Base-by-base conservation (phyloP, 768 basidiomycete species). In the Tulasnella sp. region DNA sequence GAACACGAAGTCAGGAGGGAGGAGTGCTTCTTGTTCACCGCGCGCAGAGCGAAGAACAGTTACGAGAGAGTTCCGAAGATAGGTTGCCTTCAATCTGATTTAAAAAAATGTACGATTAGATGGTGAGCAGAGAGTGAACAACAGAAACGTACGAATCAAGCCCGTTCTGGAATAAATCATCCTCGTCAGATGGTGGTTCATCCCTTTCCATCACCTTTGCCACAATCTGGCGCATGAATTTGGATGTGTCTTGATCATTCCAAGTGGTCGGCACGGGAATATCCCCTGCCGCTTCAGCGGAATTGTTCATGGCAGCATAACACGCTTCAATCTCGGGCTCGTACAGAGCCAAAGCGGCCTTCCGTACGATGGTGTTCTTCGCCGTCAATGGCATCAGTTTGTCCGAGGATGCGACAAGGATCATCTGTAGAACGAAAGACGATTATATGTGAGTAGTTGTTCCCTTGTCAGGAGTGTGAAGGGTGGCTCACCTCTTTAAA, bases 51-150 rank as follows among this genome's bases (percentile, higher is more conserved):
- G 70, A 3, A 77, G 63, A 11, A 70, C 69, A 1, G 68, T 69
- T 8, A 77, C 62, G 19, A 78, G 64, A 21, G 70, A 66, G 51
- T 75, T 72, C 3, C 75, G 73, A 29, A 76, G 74, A 65, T 71
- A 73, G 0, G 73, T 75, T n/a, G 72, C 73, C 62, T 73, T 70
- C 3, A 76, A 50, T 55, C 78, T 78, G 38, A 15, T 30, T 21
- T 17, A 58, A 5, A 19, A 41, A 41, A 38, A 38, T 38, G 34
- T 38, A 56, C 11, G 10, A 17, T 21, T 21, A 30, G 26, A 15
- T 17, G 19, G 9, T 8, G 5, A 23, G 15, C 10, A 8, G 47
- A 11, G n/a, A 19, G 15, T 50, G 49, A 17, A 13, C 15, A 21
- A 15, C 15, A 19, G 43, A 53, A 13, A 51, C 62, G 15, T 29